phyloP scores from a whole-genome alignment of 176 grass and related monocot genomes.

The Puccinellia tenuiflora region DNA sequence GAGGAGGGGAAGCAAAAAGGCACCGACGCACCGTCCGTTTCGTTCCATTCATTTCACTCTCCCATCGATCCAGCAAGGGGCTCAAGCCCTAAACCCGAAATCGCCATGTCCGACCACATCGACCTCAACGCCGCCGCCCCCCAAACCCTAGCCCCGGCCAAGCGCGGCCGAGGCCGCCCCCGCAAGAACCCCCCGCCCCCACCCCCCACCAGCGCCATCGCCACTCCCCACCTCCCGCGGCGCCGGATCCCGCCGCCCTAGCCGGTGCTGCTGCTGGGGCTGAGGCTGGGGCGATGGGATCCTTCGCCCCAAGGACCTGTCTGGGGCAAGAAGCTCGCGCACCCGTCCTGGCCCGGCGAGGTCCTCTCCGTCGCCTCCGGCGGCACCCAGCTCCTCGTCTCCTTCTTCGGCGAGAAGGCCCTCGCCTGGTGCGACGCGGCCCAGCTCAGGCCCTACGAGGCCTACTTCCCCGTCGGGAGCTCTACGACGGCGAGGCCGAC shows the following conservation, averaged over 20 bases:
- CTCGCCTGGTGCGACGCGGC: constrained; percentile 83
- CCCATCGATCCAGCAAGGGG: background rate
- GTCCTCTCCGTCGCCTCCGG: constrained; percentile 47
- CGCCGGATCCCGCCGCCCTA: background rate
- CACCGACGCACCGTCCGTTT: background rate
- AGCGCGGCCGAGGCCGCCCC: constrained; percentile 40
- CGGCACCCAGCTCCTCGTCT: constrained; percentile 58
- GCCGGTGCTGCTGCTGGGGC: background rate
- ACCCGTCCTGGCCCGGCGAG: constrained; percentile 85
- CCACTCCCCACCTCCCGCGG: background rate
- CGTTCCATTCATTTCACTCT: background rate
- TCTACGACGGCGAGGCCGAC: constrained; percentile 53
- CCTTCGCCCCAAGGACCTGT: constrained; percentile 65
- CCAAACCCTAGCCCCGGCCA: constrained; percentile 24
- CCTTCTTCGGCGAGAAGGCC: constrained; percentile 82
- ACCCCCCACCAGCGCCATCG: background rate
- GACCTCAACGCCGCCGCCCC: constrained; percentile 46
- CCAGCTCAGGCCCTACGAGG: constrained; percentile 69
- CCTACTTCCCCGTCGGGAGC: constrained; percentile 63
- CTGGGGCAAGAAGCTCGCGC: constrained; percentile 78
- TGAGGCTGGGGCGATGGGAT: background rate
- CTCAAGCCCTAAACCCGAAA: constrained; percentile 10
- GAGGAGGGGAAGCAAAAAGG: background rate
- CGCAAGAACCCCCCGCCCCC: constrained; percentile 22
- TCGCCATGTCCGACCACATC: constrained; percentile 42